Evolutionary conservation across 495 filamentous ascomycete species (phyloP), one percentile per base, ranked within the genome.

Genomic region (Penicillium psychrofluorescens): DNA sequence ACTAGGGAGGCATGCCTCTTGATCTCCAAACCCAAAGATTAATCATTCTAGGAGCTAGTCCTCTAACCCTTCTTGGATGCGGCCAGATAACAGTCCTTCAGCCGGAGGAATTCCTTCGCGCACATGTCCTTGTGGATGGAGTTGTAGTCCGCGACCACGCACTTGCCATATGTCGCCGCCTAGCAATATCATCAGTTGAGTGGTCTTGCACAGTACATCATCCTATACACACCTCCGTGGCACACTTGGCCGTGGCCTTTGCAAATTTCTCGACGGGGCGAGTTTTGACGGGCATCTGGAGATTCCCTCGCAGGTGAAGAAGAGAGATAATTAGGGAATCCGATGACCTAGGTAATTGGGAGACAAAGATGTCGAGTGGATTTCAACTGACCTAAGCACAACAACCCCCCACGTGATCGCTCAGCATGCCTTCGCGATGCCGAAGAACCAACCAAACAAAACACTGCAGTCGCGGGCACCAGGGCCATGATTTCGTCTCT

Each of bases 41-140:
- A 4, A 22, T 22, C 4, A 6, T 4, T 22, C 4, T 22, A 6
- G 22, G 22, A 22, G 22, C 22, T 22, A 22, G 7, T 27, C 29
- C 2, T 37, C 54, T 52, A 68, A 41, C 46, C 52, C 53, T 69
- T 71, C 45, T 66, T 71, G 8, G 65, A 64, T 39, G 65, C 67
- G 29, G 62, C 63, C 67, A 92, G 49, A 54, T 85, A 90, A 62
- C 92, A 99, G 48, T 96, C 74, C 63, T 95, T 95, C 39, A 97
- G 62, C 50, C 66, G 79, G 63, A 95, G 64, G 47, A 99, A 97
- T 57, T 96, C 88, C 39, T 78, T 80, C 2, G 74, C 71, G 56
- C 92, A 99, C 72, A 91, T 89, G 61, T 96, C 88, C 53, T 95
- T 95, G 50, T 90, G 77, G 5, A 96, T 80, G 15, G 87, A 80